Conservation (phyloP, 2,329 filamentous ascomycete species). For the Knoxdaviesia proteae region DNA sequence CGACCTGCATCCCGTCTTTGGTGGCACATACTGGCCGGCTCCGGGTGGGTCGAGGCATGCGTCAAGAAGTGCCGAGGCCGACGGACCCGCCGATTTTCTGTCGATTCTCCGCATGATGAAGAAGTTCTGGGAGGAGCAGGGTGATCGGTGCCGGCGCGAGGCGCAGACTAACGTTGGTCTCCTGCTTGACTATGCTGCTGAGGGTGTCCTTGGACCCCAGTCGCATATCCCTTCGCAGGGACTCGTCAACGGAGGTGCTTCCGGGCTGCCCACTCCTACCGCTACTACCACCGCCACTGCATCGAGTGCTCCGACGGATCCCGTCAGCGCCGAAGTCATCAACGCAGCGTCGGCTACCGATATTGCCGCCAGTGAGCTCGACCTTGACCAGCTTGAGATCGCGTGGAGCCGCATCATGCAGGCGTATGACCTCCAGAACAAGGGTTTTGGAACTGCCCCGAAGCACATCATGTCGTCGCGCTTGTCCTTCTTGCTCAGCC, state of each 20-base stretch:
- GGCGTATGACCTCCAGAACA: constrained; percentile 60
- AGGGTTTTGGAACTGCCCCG: constrained; percentile 62
- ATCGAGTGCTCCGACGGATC: too few relatives aligned
- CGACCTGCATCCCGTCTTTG: constrained; percentile 81
- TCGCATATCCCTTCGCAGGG: not conserved
- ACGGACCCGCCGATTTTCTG: constrained; percentile 55
- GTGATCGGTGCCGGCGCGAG: constrained; percentile 61
- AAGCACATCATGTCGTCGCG: constrained; percentile 86
- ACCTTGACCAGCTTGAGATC: constrained; percentile 80
- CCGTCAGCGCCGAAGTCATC: too few relatives aligned
- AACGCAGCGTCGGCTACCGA: not conserved
- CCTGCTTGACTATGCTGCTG: constrained; percentile 69
- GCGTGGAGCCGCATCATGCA: constrained; percentile 61
- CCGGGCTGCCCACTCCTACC: constrained; percentile 1
- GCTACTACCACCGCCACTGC: not conserved
- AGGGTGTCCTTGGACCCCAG: constrained; percentile 47
- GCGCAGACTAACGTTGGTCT: constrained; percentile 66
- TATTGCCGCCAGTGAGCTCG: constrained; percentile 43
- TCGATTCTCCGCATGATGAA: constrained; percentile 63
- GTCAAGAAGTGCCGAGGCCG: constrained; percentile 16
- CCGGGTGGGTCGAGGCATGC: constrained; percentile 29
- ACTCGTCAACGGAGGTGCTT: not conserved
- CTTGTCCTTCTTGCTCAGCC: constrained; percentile 57
- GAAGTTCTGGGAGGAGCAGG: constrained; percentile 61
- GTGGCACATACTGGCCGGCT: constrained; percentile 87